phyloP scores from a whole-genome alignment of 202 grass and related monocot genomes.

The Hordeum pubiflorum region DNA sequence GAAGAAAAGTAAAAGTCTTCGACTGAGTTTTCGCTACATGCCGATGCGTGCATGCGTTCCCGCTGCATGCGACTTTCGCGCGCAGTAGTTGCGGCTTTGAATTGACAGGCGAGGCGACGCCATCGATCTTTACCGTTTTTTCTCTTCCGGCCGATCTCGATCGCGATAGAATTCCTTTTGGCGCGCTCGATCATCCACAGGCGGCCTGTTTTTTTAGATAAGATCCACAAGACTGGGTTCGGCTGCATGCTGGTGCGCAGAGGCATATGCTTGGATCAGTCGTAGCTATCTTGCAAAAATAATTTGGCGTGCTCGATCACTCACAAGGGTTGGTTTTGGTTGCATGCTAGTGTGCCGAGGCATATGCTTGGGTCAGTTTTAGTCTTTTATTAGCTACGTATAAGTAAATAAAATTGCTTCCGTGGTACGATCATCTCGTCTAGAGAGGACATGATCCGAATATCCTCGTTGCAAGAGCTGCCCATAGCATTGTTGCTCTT shows the following conservation, averaged over 20 bases:
- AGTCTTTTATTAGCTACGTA: not conserved
- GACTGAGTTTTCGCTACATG: slow-evolving; percentile 33
- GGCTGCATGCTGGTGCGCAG: not conserved
- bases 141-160: not conserved
- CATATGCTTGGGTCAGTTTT: slow-evolving; percentile 11
- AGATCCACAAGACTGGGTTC: no score
- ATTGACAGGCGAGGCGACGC: not conserved
- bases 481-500: slow-evolving; percentile 15
- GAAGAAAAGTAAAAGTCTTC: slow-evolving; percentile 35
- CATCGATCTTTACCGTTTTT: not conserved
- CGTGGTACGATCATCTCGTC: not conserved
- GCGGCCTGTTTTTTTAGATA: no score
- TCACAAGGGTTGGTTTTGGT: not conserved
- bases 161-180: not conserved
- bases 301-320: not conserved
- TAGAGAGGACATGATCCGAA: slow-evolving; percentile 26
- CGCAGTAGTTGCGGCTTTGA: not conserved
- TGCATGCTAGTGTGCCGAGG: not conserved
- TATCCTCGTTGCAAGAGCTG: slow-evolving; percentile 22
- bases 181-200: not conserved
- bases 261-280: not conserved
- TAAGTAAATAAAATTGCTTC: not conserved
- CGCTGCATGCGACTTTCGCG: slow-evolving; percentile 18
- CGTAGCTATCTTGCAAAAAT: not conserved
- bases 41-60: not conserved